Evolutionary conservation across 441 rosid genomes (phyloP), one percentile per base, ranked within the genome.

Genomic region (Daphne laureola): DNA sequence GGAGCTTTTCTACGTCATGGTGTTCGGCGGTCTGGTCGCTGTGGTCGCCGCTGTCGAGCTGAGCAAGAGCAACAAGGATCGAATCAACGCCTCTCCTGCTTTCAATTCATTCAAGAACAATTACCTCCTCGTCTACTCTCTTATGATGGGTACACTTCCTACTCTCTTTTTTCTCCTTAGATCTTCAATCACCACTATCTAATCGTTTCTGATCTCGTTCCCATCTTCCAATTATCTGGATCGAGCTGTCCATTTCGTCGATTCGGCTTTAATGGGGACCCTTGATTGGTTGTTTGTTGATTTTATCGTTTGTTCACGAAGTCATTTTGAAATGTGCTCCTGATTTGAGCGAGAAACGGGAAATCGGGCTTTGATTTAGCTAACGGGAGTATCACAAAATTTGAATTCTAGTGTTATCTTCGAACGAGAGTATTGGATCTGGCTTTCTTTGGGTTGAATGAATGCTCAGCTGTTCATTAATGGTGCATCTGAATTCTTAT

Each of bases 61-160:
- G 0, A 86, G 84, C 72, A 86, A 81, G 67, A 70, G 50, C 51
- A 77, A 54, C 73, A 81, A 76, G 51, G 95, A 86, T 64, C 73
- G 88, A 55, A 76, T 78, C 83, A 83, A 58, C 64, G 79, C 88
- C 3, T 65, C 91, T 8, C 42, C 91, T 14, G 73, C 84, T 52
- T 86, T 86, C 82, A 76, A 70, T 61, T 71, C 91, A 51, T 83
- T 86, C 81, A 86, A 86, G 79, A 81, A 83, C 73, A 83, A 83
- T 63, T 86, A 86, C 65, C 88, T 86, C 46, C 12, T 86, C 40
- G 90, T 81, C 57, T 86, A 83, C 77, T 86, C 95, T 53, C 84
- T 86, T 63, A 86, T 86, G 95, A 86, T 83, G 95, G 90, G 87
- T 86, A 73, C 49, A 13, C 36, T 12, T 7, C 23, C 16, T n/a